Evolutionary conservation across 1,284 basidiomycete species (phyloP).

Genomic region (Tilletia horrida): DNA sequence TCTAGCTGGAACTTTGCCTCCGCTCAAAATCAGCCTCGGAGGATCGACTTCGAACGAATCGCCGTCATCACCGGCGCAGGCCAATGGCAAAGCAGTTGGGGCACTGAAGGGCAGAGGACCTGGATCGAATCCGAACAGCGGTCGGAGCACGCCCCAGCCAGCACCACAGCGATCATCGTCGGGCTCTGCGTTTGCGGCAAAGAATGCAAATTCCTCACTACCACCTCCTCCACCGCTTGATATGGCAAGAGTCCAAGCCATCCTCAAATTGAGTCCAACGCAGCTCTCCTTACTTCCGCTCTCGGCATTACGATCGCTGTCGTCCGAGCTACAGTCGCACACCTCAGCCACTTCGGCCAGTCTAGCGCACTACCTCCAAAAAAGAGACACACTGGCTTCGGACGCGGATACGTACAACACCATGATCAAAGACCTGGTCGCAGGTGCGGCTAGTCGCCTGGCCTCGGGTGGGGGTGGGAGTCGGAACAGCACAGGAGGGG

Average conservation of each 20-base stretch:
- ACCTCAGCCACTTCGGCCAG: slow-evolving; percentile 2
- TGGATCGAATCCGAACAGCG: not conserved
- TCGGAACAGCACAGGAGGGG: not conserved
- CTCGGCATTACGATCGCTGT: not conserved
- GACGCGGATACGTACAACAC: slow-evolving; percentile 19
- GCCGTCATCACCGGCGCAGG: not conserved
- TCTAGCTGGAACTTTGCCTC: not conserved
- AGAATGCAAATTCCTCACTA: not conserved
- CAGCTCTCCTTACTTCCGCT: slow-evolving; percentile 5
- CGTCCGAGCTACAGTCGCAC: slow-evolving; percentile 2
- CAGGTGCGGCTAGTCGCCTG: slow-evolving; percentile 3
- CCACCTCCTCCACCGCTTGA: not conserved
- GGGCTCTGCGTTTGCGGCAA: not conserved
- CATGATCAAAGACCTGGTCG: slow-evolving; percentile 19
- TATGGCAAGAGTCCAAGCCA: not conserved
- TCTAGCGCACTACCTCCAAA: slow-evolving; percentile 11
- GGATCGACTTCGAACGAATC: not conserved
- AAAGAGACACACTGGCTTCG: not conserved
- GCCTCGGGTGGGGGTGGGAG: slow-evolving; percentile 2
- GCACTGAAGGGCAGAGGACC: not conserved
- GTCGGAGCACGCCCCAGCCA: slow-evolving; percentile 14
- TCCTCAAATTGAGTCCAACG: not conserved
- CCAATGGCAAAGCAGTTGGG: not conserved
- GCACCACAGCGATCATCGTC: not conserved
- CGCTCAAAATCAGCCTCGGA: slow-evolving; percentile 13